phyloP scores from a whole-genome alignment of 331 rosid genomes.

The Acacia pycnantha region DNA sequence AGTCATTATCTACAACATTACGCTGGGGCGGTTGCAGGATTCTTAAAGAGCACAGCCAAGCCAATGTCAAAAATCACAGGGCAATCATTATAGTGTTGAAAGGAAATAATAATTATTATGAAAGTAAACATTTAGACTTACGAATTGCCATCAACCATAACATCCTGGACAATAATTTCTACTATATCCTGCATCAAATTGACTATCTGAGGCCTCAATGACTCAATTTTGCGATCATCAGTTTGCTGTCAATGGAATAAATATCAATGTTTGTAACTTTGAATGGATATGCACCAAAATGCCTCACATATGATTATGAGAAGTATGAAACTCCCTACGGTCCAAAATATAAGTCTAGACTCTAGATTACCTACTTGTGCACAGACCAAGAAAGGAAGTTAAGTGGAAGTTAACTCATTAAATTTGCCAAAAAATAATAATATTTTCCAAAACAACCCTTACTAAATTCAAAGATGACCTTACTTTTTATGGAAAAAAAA shows the following conservation, averaged over 20 bases:
- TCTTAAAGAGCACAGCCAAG: constrained; percentile 51
- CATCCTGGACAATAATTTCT: constrained; percentile 87
- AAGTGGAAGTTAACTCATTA: neutral
- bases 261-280: constrained; percentile 18
- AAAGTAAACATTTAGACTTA: constrained; percentile 43
- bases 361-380: neutral
- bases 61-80: constrained; percentile 25
- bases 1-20: constrained; percentile 14
- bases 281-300: neutral
- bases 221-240: constrained; percentile 36
- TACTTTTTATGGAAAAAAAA: neutral
- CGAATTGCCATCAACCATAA: constrained; percentile 65
- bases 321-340: neutral
- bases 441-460: neutral
- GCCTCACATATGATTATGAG: neutral
- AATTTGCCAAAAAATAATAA: neutral
- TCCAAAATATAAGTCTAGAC: neutral
- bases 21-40: constrained; percentile 38
- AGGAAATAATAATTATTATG: constrained; percentile 4
- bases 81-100: constrained; percentile 2
- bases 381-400: neutral
- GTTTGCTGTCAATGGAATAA: constrained; percentile 50
- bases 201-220: constrained; percentile 55
- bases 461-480: neutral
- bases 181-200: constrained; percentile 89